Conservation (phyloP, 2,329 filamentous ascomycete species). For the Juglanconis sp. region DNA sequence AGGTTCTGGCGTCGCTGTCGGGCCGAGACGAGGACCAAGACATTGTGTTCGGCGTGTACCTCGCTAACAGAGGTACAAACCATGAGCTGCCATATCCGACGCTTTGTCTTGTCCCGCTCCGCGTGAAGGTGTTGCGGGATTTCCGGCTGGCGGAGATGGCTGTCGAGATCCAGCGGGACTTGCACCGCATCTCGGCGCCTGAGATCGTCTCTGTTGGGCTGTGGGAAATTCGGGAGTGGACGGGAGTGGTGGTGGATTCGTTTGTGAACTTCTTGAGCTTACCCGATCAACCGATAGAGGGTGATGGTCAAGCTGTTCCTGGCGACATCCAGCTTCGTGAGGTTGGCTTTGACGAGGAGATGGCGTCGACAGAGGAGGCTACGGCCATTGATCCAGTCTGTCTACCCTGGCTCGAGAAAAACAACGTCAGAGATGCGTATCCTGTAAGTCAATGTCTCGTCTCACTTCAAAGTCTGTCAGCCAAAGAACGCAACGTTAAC, state of each 20-base stretch:
- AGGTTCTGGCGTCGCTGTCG: conserved; percentile 29
- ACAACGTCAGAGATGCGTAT: conserved; percentile 29
- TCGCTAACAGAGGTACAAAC: conserved; percentile 68
- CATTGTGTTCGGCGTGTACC: conserved; percentile 73
- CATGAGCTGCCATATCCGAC: conserved; percentile 63
- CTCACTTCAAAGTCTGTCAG: neutral
- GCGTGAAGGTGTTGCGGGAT: conserved; percentile 39
- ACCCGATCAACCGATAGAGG: conserved; percentile 26
- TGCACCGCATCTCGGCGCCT: conserved; percentile 56
- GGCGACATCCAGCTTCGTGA: neutral
- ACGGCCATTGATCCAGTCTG: neutral
- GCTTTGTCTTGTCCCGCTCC: conserved; percentile 73
- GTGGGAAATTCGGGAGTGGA: conserved; percentile 73
- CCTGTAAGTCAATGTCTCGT: conserved; percentile 25
- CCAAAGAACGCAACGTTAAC: neutral
- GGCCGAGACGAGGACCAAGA: conserved; percentile 25
- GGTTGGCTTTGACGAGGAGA: conserved; percentile 4
- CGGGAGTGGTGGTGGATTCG: conserved; percentile 63
- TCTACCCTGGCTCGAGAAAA: conserved; percentile 21
- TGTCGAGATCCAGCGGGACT: conserved; percentile 61
- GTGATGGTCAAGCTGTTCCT: neutral
- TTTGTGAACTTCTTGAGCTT: conserved; percentile 80
- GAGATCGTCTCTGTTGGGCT: conserved; percentile 60
- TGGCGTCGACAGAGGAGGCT: neutral
- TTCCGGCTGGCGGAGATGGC: conserved; percentile 50